Evolutionary conservation across 768 basidiomycete species (phyloP), one percentile per base, ranked within the genome.

Genomic region (Lentinula detonsa): DNA sequence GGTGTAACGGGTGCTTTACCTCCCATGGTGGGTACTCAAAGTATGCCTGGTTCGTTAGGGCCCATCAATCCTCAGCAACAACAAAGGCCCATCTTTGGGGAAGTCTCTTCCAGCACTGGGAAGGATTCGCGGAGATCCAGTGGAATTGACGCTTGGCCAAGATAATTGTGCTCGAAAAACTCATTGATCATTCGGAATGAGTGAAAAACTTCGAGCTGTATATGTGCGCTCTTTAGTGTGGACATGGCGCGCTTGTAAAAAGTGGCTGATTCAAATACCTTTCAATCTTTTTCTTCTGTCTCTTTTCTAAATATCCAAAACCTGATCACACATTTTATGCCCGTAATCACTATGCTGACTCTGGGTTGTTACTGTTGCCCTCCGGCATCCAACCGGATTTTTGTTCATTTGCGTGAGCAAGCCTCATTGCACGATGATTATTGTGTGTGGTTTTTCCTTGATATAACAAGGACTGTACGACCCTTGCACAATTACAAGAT

Each of bases 81-180:
- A 43, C 55, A 56, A 31, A 40, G 55, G 23, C 55, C 55, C 11
- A 13, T 43, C 23, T 56, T 56, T 43, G 37, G 53, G 4, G 55
- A 56, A 23, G 43, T 56, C n/a, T 39, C 46, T 11, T 23, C 55
- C 23, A 40, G 23, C 16, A 45, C 55, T 43, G 55, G 55, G 11
- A 87, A 87, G 74, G 86, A 89, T 61, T 71, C 71, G 40, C 76
- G 87, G 70, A 79, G 86, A 69, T 73, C 81, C 61, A 86, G 82
- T 62, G 83, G 83, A 61, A 84, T 88, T 81, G 89, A 91, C 71
- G 71, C 82, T 57, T 92, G 90, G 89, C 84, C 85, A 65, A 83
- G 89, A 80, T 90, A 76, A 58, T 21, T 35, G 11, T 34, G 16
- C 31, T 31, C 33, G 7, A n/a, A 48, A 9, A 23, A 11, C 2